These are phyloP conservation scores for Cinnamomum chago DNA, from an alignment of 164 flowering plant species.

Conservation along the genomic window DNA sequence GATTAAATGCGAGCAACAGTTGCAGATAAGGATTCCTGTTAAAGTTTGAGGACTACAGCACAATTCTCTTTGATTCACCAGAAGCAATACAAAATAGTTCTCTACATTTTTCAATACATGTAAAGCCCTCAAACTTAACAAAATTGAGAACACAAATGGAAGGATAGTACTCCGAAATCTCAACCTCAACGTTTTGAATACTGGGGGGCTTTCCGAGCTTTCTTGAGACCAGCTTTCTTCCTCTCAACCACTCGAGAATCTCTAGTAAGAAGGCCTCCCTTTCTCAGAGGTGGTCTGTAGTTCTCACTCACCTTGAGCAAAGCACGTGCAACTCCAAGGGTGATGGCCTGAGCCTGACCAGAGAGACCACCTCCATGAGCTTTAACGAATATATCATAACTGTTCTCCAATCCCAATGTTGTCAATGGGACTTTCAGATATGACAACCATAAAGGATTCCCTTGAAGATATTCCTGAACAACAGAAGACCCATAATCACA, in stretches of 20 bases:
- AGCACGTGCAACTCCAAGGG: conserved; percentile 91
- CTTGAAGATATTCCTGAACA: conserved; percentile 93
- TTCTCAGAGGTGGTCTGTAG: conserved; percentile 61
- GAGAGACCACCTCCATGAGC: conserved; percentile 97
- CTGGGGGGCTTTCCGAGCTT: conserved; percentile 94
- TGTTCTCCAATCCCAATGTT: conserved; percentile 67
- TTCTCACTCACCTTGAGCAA: conserved; percentile 74
- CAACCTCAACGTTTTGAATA: conserved; percentile 71
- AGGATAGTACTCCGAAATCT: background rate
- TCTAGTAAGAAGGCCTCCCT: conserved; percentile 86
- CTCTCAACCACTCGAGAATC: conserved; percentile 92
- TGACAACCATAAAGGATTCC: conserved; percentile 87
- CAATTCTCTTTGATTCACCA: background rate
- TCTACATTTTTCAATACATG: background rate
- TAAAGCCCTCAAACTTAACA: background rate
- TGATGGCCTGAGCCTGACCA: conserved; percentile 96
- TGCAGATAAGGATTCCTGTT: no score
- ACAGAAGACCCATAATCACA: background rate
- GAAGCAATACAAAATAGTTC: background rate
- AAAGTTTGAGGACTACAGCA: background rate
- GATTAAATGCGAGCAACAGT: no score
- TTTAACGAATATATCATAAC: conserved; percentile 89
- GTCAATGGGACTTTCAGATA: conserved; percentile 73
- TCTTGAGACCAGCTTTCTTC: conserved; percentile 90
- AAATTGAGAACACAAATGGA: background rate